Evolutionary conservation across 2,329 filamentous ascomycete genomes (phyloP).

Genomic region (Ramularia endophylla): DNA sequence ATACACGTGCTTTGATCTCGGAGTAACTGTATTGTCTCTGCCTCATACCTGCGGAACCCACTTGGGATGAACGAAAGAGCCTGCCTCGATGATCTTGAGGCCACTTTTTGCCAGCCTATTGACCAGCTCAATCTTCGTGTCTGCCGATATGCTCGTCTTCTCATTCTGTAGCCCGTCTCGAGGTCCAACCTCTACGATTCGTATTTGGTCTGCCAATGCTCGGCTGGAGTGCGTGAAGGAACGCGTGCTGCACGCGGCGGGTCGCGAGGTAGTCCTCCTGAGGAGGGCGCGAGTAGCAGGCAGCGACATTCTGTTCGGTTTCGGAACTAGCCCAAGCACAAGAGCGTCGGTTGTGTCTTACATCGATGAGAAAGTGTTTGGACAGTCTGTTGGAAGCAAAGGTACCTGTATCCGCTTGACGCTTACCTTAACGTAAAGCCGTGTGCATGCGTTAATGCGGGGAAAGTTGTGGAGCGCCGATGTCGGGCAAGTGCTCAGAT

Average conservation of each 20-base stretch:
- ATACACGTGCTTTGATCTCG: not conserved
- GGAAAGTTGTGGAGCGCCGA: too few species aligned
- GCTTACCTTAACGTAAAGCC: too few species aligned
- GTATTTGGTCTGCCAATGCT: constrained; percentile 38
- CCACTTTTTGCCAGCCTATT: constrained; percentile 63
- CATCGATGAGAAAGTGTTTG: too few species aligned
- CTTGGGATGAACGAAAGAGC: constrained; percentile 76
- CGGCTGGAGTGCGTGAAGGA: constrained; percentile 23
- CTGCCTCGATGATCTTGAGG: constrained; percentile 68
- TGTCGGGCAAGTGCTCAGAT: too few species aligned
- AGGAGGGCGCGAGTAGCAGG: constrained; percentile 7
- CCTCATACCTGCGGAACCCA: constrained; percentile 68
- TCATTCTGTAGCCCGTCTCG: constrained; percentile 86
- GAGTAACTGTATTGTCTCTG: not conserved
- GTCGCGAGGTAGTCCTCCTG: constrained; percentile 1
- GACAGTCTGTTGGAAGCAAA: too few species aligned
- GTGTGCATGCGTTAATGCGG: too few species aligned
- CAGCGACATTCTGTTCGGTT: constrained; percentile 2
- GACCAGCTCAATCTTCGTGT: constrained; percentile 72
- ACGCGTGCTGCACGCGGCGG: constrained; percentile 9
- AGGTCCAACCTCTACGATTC: constrained; percentile 73
- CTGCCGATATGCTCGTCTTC: constrained; percentile 61
- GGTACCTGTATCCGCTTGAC: too few species aligned
- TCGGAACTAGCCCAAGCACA: too few species aligned
- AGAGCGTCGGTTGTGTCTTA: too few species aligned